Conservation (phyloP, 768 basidiomycete genomes). For the Cytidiella melzeri region DNA sequence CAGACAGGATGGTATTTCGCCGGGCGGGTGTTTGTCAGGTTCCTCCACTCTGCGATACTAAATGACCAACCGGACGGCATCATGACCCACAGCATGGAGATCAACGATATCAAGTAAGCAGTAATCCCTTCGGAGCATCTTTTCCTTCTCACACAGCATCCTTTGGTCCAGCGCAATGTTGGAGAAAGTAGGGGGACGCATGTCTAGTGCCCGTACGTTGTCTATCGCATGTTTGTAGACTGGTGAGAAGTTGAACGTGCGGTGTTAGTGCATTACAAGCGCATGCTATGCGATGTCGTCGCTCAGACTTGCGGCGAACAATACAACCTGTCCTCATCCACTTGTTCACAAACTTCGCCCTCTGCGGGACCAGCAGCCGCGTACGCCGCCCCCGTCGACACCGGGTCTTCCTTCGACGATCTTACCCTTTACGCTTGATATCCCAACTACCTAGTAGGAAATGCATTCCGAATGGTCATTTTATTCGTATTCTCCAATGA, state of each 20-base stretch:
- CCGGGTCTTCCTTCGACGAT: too few species aligned
- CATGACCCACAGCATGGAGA: slow-evolving; percentile 53
- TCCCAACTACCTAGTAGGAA: too few species aligned
- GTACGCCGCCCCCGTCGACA: too few species aligned
- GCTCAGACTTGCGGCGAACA: slow-evolving; percentile 21
- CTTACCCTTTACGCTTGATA: too few species aligned
- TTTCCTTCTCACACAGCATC: not conserved
- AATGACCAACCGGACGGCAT: slow-evolving; percentile 50
- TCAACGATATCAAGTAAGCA: slow-evolving; percentile 64
- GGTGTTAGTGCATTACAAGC: slow-evolving; percentile 42
- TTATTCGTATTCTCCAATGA: too few species aligned
- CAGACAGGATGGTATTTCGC: slow-evolving; percentile 51
- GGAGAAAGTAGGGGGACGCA: slow-evolving; percentile 57
- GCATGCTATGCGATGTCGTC: slow-evolving; percentile 44
- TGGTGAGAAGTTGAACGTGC: too few species aligned
- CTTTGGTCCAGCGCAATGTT: slow-evolving; percentile 39
- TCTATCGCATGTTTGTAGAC: slow-evolving; percentile 58
- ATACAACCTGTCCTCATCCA: too few species aligned
- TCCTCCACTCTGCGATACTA: slow-evolving; percentile 57
- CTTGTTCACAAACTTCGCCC: too few species aligned
- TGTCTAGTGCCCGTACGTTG: slow-evolving; percentile 54
- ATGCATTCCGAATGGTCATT: too few species aligned
- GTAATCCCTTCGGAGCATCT: not conserved
- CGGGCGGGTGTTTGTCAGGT: slow-evolving; percentile 60
- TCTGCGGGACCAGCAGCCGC: too few species aligned